Conservation (phyloP, 768 basidiomycete species). For the Exidia glandulosa region DNA sequence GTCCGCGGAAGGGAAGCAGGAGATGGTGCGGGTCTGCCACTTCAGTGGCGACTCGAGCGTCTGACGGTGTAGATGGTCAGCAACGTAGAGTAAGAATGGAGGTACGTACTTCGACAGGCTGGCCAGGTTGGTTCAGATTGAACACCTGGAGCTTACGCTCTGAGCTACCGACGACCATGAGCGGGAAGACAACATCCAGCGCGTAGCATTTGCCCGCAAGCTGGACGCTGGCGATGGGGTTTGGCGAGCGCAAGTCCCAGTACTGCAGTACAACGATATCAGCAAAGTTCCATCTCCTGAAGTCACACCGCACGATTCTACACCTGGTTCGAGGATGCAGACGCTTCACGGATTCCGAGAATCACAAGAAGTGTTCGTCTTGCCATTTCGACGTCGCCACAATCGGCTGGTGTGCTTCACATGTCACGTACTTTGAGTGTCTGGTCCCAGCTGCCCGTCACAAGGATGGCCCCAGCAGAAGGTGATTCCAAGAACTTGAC, state of each 20-base stretch:
- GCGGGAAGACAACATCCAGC: slow-evolving; percentile 8
- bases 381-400: not conserved
- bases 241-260: slow-evolving; percentile 25
- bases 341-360: too few relatives aligned
- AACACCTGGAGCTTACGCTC: slow-evolving; percentile 25
- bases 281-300: too few relatives aligned
- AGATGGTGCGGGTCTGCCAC: slow-evolving; percentile 16
- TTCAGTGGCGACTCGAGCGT: slow-evolving; percentile 26
- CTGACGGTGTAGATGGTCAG: slow-evolving; percentile 7
- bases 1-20: slow-evolving; percentile 9
- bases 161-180: slow-evolving; percentile 24
- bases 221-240: slow-evolving; percentile 20
- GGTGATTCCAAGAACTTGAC: slow-evolving; percentile 8
- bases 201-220: slow-evolving; percentile 25
- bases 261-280: slow-evolving; percentile 21
- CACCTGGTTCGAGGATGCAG: too few relatives aligned
- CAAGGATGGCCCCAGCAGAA: slow-evolving; percentile 13
- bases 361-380: too few relatives aligned
- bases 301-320: too few relatives aligned
- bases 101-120: slow-evolving; percentile 5
- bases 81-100: not conserved
- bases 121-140: slow-evolving; percentile 22
- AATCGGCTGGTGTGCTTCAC: not conserved
- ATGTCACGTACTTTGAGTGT: slow-evolving; percentile 23
- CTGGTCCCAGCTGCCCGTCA: slow-evolving; percentile 35